Evolutionary conservation across 2,329 filamentous ascomycete species (phyloP).

Genomic region (Sporothrix luriei): DNA sequence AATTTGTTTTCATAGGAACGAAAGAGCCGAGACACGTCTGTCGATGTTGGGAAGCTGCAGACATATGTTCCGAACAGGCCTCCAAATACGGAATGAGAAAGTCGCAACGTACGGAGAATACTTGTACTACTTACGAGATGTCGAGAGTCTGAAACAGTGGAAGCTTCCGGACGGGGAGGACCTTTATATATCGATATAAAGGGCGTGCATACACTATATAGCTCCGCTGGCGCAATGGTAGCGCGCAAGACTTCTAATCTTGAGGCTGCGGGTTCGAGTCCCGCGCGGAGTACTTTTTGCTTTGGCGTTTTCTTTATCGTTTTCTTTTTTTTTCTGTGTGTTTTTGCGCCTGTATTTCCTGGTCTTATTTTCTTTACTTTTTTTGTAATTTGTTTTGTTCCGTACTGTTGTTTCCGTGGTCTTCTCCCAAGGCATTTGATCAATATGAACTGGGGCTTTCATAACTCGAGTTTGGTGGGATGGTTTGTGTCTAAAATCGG

Average conservation of each 20-base stretch:
- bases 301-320: not conserved
- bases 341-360: not conserved
- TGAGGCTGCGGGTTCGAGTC: slow-evolving; percentile 46
- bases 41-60: not conserved
- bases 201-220: not conserved
- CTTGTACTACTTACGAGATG: too few relatives aligned
- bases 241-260: slow-evolving; percentile 69
- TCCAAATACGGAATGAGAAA: too few relatives aligned
- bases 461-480: not conserved
- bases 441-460: too few relatives aligned
- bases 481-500: not conserved
- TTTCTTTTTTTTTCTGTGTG: not conserved
- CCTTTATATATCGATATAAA: not conserved
- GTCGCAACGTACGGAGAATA: too few relatives aligned
- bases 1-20: too few relatives aligned
- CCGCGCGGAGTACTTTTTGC: slow-evolving; percentile 46
- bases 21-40: not conserved
- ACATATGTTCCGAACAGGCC: not conserved
- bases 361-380: too few relatives aligned
- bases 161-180: not conserved
- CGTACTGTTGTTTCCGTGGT: too few relatives aligned
- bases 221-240: slow-evolving; percentile 48
- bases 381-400: too few relatives aligned
- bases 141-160: too few relatives aligned
- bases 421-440: too few relatives aligned